Conservation (phyloP, 768 basidiomycete species). For the Termitomyces sp. region DNA sequence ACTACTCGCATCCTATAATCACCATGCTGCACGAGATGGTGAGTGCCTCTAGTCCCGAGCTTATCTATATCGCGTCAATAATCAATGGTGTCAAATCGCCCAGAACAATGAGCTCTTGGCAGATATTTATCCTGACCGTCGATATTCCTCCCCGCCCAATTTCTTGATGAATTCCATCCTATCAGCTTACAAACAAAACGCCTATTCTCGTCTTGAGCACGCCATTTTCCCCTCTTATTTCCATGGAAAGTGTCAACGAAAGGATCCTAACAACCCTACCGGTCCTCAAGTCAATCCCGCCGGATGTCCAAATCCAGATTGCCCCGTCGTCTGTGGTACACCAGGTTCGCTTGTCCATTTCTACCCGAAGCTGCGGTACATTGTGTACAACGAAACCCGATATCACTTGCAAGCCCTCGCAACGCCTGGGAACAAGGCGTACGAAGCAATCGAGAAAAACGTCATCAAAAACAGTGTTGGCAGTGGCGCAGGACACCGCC, state of each 20-base stretch:
- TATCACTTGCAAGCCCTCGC: constrained; percentile 28
- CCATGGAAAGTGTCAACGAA: constrained; percentile 67
- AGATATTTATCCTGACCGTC: constrained; percentile 8
- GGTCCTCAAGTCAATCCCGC: constrained; percentile 40
- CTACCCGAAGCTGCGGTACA: constrained; percentile 41
- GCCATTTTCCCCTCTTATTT: constrained; percentile 70
- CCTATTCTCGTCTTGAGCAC: constrained; percentile 39
- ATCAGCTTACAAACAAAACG: constrained; percentile 36
- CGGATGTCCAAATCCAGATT: constrained; percentile 78
- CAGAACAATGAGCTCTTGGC: constrained; percentile 9
- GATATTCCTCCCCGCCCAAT: constrained; percentile 10
- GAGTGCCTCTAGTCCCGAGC: constrained; percentile 12
- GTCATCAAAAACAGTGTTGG: constrained; percentile 25
- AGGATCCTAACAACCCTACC: constrained; percentile 25
- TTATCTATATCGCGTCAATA: neutral
- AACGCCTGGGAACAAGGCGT: constrained; percentile 34
- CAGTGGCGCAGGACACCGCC: neutral
- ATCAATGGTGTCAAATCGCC: neutral
- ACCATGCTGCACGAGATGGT: constrained; percentile 38
- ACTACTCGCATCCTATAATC: constrained; percentile 42
- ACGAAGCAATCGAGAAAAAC: constrained; percentile 34
- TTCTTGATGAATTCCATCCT: constrained; percentile 43
- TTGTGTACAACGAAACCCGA: constrained; percentile 43
- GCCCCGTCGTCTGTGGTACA: constrained; percentile 74
- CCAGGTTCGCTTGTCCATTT: constrained; percentile 78